Evolutionary conservation across 2,329 filamentous ascomycete species (phyloP).

Genomic region (Botrytis fragariae): DNA sequence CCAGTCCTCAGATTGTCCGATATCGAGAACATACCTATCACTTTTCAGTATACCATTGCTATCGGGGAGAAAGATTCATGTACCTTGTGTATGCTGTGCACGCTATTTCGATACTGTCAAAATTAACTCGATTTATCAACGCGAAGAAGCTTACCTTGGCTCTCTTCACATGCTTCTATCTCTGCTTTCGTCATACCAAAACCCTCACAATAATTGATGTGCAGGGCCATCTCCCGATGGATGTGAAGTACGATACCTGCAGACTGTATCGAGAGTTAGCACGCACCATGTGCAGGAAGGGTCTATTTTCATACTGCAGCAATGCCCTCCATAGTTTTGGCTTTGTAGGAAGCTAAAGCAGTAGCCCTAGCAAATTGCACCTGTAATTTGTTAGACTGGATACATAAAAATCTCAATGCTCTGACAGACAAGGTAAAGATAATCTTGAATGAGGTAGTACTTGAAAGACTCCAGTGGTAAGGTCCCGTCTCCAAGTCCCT

Average conservation of each 20-base stretch:
- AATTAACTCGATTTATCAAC: neutral
- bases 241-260: conserved; percentile 74
- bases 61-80: neutral
- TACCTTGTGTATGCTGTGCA: conserved; percentile 72
- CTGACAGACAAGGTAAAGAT: conserved; percentile 71
- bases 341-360: conserved; percentile 82
- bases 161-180: conserved; percentile 72
- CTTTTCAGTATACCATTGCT: conserved; percentile 6
- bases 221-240: conserved; percentile 74
- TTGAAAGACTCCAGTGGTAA: conserved; percentile 78
- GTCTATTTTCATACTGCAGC: conserved; percentile 52
- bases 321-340: conserved; percentile 70
- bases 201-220: conserved; percentile 75
- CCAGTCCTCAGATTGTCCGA: conserved; percentile 85
- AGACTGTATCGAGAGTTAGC: conserved; percentile 43
- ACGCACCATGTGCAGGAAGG: neutral
- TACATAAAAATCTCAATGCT: neutral
- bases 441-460: conserved; percentile 87
- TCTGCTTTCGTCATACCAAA: conserved; percentile 75
- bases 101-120: conserved; percentile 42
- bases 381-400: conserved; percentile 42
- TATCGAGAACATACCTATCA: conserved; percentile 74
- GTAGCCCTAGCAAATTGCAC: conserved; percentile 86
- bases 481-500: conserved; percentile 70
- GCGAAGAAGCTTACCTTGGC: conserved; percentile 54